A percentile compares a stretch with the other conserved stretches of the same genome.
Evolutionary conservation across 225 moss, liverwort and hornwort species (phyloP).

Genomic region (Physcomitrellopsis africana): DNA sequence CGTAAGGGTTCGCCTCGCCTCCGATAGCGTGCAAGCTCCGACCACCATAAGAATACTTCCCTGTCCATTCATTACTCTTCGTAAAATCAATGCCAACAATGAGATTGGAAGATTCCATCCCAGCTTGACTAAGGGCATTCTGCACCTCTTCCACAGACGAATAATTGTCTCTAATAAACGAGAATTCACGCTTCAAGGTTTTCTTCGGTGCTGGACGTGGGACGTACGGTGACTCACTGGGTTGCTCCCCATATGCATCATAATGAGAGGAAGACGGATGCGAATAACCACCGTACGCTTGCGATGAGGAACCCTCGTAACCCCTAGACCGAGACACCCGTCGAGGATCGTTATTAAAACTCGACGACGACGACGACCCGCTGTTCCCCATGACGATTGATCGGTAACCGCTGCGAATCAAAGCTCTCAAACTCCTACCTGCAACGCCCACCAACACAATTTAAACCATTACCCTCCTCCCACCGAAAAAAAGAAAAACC

Average conservation of each 20-base stretch:
- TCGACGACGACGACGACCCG: conserved; percentile 45
- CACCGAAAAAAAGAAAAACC: no score
- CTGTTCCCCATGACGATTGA: conserved; percentile 43
- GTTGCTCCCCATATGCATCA: conserved; percentile 24
- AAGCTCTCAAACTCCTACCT: conserved; percentile 21
- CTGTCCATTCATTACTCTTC: conserved; percentile 75
- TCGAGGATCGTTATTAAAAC: conserved; percentile 7
- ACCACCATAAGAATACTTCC: conserved; percentile 42
- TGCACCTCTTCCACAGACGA: conserved; percentile 53
- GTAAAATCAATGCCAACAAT: conserved; percentile 70
- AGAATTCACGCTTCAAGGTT: conserved; percentile 37
- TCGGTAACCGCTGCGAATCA: not conserved
- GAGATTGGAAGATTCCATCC: conserved; percentile 63
- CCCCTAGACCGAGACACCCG: conserved; percentile 10
- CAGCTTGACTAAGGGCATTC: conserved; percentile 46
- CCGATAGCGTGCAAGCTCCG: conserved; percentile 63
- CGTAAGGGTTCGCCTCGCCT: conserved; percentile 55
- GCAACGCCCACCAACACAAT: not conserved
- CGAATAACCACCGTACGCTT: not conserved
- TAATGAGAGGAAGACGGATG: conserved; percentile 17
- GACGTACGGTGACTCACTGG: conserved; percentile 4
- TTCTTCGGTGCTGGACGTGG: conserved; percentile 32
- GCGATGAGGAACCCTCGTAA: conserved; percentile 22
- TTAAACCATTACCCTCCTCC: not conserved
- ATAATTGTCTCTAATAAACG: conserved; percentile 44